Conservation (phyloP, 1,139 yeast species). For the Lodderomyces metapsilosis region DNA sequence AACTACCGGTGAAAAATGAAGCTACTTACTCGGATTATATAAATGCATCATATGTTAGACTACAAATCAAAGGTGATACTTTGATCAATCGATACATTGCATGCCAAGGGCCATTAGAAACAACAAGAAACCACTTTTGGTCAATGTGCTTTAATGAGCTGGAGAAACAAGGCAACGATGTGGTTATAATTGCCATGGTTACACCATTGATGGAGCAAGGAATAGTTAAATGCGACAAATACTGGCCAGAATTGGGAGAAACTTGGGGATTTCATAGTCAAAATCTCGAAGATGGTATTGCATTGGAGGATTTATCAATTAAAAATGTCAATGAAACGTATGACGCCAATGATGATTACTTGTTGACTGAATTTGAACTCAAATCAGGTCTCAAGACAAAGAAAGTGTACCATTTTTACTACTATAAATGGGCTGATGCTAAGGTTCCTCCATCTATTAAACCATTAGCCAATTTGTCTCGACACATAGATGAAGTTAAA, state of each 20-base stretch:
- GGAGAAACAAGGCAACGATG: conserved; percentile 30
- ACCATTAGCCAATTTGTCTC: conserved; percentile 36
- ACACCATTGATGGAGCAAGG: conserved; percentile 71
- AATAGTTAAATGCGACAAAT: conserved; percentile 64
- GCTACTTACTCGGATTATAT: conserved; percentile 29
- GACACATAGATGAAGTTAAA: conserved; percentile 20
- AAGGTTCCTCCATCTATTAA: conserved; percentile 41
- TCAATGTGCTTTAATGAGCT: conserved; percentile 66
- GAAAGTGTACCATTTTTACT: conserved; percentile 52
- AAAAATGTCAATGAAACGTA: conserved; percentile 19
- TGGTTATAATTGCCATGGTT: conserved; percentile 75
- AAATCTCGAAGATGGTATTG: conserved; percentile 25
- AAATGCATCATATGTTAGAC: conserved; percentile 39
- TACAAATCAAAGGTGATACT: conserved; percentile 6
- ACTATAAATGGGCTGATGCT: conserved; percentile 59
- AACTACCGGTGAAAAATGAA: conserved; percentile 21
- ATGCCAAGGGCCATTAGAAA: conserved; percentile 59
- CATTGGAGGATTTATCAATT: conserved; percentile 22
- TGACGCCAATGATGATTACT: conserved; percentile 24
- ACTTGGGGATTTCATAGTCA: conserved; percentile 20
- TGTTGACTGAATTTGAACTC: conserved; percentile 30
- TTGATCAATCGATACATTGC: conserved; percentile 31
- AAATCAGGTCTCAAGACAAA: conserved; percentile 24
- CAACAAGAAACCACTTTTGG: conserved; percentile 78
- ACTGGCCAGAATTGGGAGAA: conserved; percentile 58